Evolutionary conservation across 2,329 filamentous ascomycete genomes (phyloP), one percentile per base, ranked within the genome.

Genomic region (Scedosporium aurantiacum): DNA sequence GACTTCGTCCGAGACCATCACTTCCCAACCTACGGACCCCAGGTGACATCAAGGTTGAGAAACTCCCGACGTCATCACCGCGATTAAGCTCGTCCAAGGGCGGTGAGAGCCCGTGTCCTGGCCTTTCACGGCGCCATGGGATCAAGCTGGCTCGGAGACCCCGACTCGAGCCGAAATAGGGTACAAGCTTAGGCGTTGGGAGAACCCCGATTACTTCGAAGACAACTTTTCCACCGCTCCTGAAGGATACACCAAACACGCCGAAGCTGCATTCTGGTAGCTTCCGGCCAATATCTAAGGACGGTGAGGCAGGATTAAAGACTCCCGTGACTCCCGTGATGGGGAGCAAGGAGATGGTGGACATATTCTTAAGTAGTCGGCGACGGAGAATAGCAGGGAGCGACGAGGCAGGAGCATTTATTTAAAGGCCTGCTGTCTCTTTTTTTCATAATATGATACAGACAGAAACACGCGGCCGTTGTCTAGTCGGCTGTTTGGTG

Each of bases 271-370:
- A 28, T 37, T 23, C 58, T 23, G 23, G 18, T 52, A 21, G 47
- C n/a, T 6, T 5, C 1, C 5, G 43, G 10, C 18, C 40, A 2
- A 37, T 14, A 3, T 10, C 8, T 8, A 16, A 28, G 25, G 57
- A 14, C 16, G 7, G 21, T 18, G 21, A 25, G 57, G 4, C 8
- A 16, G 40, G 12, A 14, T 25, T 25, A n/a, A 7, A 2, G 12
- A 41, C 45, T 16, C 58, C 45, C 4, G 8, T 5, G 12, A 41
- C 45, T 16, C 58, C 45, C 4, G 8, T n/a, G 12, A 68, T 75
- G 63, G 77, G 77, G 2, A 79, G 79, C 65, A 77, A 77, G 68
- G 72, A 73, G 50, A 82, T 83, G 77, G 80, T 83, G 6, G 80
- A 83, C 60, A 63, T 78, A 57, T 83, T 83, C 66, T 70, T 83